A percentile compares a stretch with the other conserved stretches of the same genome.
Evolutionary conservation across 768 basidiomycete species (phyloP).

Genomic region (Macrolepiota fuliginosa): DNA sequence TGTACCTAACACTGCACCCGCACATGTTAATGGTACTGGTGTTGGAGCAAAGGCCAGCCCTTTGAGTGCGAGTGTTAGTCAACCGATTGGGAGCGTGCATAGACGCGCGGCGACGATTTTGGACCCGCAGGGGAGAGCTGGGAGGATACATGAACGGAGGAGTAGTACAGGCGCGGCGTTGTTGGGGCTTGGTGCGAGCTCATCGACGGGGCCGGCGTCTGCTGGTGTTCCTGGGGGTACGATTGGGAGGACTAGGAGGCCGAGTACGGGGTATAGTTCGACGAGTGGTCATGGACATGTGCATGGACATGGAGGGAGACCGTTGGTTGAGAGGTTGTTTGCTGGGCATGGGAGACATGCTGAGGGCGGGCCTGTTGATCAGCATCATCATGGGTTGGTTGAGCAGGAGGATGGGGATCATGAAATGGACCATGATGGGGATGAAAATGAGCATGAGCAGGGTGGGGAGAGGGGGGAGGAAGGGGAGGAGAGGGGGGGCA

Average conservation of each 20-base stretch:
- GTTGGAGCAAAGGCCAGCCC: slow-evolving; percentile 17
- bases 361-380: not conserved
- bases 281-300: slow-evolving; percentile 10
- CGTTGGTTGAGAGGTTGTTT: slow-evolving; percentile 48
- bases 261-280: slow-evolving; percentile 63
- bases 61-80: slow-evolving; percentile 45
- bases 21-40: slow-evolving; percentile 6
- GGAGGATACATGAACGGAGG: slow-evolving; percentile 67
- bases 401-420: slow-evolving; percentile 14
- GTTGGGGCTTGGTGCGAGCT: slow-evolving; percentile 19
- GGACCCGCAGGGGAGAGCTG: slow-evolving; percentile 53
- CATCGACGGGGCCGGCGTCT: slow-evolving; percentile 1
- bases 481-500: slow-evolving; percentile 31
- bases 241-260: slow-evolving; percentile 65
- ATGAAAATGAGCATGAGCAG: slow-evolving; percentile 42
- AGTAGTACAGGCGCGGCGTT: slow-evolving; percentile 75
- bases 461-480: slow-evolving; percentile 45
- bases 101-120: slow-evolving; percentile 77
- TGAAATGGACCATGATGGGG: slow-evolving; percentile 26
- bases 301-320: slow-evolving; percentile 17
- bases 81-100: slow-evolving; percentile 59
- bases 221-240: slow-evolving; percentile 43
- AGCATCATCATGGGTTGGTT: slow-evolving; percentile 21
- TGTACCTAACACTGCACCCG: not conserved
- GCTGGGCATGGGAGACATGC: slow-evolving; percentile 12